phyloP scores from a whole-genome alignment of 2,329 filamentous ascomycete genomes.

The Laburnicola sp. region DNA sequence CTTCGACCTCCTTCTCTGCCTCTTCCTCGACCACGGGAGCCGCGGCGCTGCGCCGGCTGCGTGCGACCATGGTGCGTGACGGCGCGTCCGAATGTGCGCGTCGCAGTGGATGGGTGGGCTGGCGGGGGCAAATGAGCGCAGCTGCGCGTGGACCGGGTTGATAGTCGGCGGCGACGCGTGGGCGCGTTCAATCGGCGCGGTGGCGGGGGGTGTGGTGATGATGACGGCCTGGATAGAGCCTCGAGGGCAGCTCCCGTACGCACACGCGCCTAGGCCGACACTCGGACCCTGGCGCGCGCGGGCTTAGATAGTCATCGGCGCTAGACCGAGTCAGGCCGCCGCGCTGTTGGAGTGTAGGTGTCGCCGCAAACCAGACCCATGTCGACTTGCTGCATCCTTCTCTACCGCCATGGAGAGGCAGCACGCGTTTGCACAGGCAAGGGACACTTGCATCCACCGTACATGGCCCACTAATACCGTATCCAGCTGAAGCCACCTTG shows the following conservation, averaged over 20 bases:
- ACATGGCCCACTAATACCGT: conserved; percentile 6
- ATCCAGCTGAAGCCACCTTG: conserved; percentile 60
- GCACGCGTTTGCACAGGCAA: conserved; percentile 45
- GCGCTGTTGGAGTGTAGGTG: too few relatives aligned
- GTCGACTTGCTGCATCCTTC: too few relatives aligned
- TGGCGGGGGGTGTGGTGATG: conserved; percentile 13
- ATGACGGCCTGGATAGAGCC: conserved; percentile 6
- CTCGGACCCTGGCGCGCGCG: too few relatives aligned
- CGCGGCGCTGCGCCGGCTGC: conserved; percentile 46
- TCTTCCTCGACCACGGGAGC: conserved; percentile 32
- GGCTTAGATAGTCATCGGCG: too few relatives aligned
- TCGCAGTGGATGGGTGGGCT: not conserved
- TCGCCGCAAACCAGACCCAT: too few relatives aligned
- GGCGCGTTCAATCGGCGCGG: conserved; percentile 14
- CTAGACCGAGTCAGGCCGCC: too few relatives aligned
- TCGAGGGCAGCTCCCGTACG: conserved; percentile 12
- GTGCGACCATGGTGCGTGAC: conserved; percentile 44
- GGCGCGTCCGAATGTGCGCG: conserved; percentile 25
- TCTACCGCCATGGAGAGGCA: conserved; percentile 40
- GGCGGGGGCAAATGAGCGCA: not conserved
- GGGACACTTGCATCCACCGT: not conserved
- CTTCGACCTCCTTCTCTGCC: too few relatives aligned
- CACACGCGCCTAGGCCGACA: conserved; percentile 16
- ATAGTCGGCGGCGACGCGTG: conserved; percentile 8
- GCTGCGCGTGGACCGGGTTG: conserved; percentile 5